Percentiles rank a stretch among this genome's conserved stretches.
phyloP scores from a whole-genome alignment of 345 rosid species.

The Hibiscus trionum region DNA sequence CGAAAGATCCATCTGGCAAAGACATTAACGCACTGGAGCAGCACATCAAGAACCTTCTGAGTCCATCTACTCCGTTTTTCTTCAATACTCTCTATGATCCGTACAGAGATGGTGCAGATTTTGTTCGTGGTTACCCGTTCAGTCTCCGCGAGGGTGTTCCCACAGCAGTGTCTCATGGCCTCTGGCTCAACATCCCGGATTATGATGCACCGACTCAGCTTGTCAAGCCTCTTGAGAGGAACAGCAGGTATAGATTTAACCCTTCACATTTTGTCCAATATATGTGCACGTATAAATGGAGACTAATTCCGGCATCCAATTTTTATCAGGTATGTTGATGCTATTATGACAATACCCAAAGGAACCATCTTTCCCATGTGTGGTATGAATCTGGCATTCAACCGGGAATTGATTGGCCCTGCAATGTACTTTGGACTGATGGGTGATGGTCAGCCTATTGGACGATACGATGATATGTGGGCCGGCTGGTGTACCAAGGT shows the following conservation, averaged over 20 bases:
- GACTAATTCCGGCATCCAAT: slow-evolving; percentile 4
- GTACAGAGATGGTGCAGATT: slow-evolving; percentile 73
- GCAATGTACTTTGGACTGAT: slow-evolving; percentile 88
- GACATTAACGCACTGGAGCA: slow-evolving; percentile 85
- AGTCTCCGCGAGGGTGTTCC: slow-evolving; percentile 87
- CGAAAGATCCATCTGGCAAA: slow-evolving; percentile 73
- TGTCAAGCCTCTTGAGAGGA: slow-evolving; percentile 85
- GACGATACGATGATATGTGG: slow-evolving; percentile 91
- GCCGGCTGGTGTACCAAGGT: slow-evolving; percentile 89
- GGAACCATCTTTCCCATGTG: slow-evolving; percentile 85
- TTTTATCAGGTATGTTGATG: slow-evolving; percentile 65
- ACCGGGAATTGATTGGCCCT: slow-evolving; percentile 75
- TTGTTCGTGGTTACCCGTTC: slow-evolving; percentile 91
- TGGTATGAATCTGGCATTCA: slow-evolving; percentile 78
- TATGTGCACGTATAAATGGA: not conserved
- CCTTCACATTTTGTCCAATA: not conserved
- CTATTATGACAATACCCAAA: slow-evolving; percentile 83
- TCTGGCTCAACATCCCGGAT: slow-evolving; percentile 95
- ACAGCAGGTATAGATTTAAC: slow-evolving; percentile 44
- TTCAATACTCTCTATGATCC: slow-evolving; percentile 91
- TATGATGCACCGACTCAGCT: slow-evolving; percentile 95
- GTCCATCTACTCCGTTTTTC: slow-evolving; percentile 74
- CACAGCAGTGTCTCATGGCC: slow-evolving; percentile 85
- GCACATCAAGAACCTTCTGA: slow-evolving; percentile 74
- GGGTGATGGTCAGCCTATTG: slow-evolving; percentile 92